Evolutionary conservation across 140 eudicot species (phyloP).

Genomic region (Ambrosia hybrid): DNA sequence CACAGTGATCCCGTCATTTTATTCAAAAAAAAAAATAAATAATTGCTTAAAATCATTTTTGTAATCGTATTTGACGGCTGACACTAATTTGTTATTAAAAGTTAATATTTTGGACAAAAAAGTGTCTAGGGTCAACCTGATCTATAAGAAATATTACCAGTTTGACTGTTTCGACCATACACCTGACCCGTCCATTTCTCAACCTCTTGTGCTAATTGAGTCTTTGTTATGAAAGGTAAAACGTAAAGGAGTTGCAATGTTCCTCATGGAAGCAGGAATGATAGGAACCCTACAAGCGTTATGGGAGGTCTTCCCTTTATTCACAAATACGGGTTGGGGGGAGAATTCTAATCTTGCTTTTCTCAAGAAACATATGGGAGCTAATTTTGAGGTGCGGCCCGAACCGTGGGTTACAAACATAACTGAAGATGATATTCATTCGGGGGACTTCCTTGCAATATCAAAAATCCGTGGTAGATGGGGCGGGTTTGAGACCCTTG

Average conservation of each 20-base stretch:
- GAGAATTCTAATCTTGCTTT: conserved; percentile 83
- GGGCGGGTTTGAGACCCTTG: conserved; percentile 98
- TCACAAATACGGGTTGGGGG: conserved; percentile 92
- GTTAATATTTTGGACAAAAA: neutral
- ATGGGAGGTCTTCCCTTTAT: conserved; percentile 90
- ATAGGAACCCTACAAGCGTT: conserved; percentile 85
- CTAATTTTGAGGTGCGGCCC: conserved; percentile 71
- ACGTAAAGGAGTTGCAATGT: conserved; percentile 69
- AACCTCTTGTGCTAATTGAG: neutral
- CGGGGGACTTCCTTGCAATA: conserved; percentile 93
- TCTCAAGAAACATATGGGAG: conserved; percentile 83
- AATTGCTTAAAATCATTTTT: neutral
- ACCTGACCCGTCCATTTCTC: neutral
- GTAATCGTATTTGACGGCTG: neutral
- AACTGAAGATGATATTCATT: conserved; percentile 72
- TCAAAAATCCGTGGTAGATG: conserved; percentile 93
- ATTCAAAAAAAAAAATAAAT: no score
- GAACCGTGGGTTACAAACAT: conserved; percentile 81
- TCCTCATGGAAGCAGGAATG: conserved; percentile 98
- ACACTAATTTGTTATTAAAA: neutral
- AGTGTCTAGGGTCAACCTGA: neutral
- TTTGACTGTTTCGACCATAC: no score
- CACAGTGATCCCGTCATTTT: no score
- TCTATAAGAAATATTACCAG: no score
- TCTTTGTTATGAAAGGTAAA: conserved; percentile 47